phyloP scores from a whole-genome alignment of 2,329 filamentous ascomycete species.

The Cladosporium sp. region DNA sequence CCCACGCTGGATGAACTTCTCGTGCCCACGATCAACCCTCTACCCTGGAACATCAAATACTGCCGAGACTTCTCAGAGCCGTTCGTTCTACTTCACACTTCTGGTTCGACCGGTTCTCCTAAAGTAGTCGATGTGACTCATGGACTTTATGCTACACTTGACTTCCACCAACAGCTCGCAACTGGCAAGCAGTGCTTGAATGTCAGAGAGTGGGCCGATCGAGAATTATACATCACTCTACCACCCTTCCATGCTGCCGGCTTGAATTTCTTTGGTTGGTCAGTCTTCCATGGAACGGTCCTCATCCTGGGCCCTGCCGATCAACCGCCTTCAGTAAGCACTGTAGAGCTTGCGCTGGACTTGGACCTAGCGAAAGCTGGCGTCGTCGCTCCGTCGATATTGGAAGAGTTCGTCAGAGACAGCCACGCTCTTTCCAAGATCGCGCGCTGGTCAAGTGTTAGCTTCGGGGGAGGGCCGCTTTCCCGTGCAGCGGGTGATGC shows the following conservation, averaged over 20 bases:
- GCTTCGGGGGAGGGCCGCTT: slow-evolving; percentile 24
- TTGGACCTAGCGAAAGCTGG: slow-evolving; percentile 18
- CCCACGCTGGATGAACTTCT: background rate
- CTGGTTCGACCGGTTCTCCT: slow-evolving; percentile 28
- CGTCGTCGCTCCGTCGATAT: slow-evolving; percentile 22
- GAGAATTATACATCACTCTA: slow-evolving; percentile 18
- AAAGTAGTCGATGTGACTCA: slow-evolving; percentile 23
- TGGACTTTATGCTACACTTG: slow-evolving; percentile 9
- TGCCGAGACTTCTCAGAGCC: background rate
- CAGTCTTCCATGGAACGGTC: slow-evolving; percentile 22
- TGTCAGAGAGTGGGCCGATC: slow-evolving; percentile 15
- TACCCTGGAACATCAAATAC: background rate
- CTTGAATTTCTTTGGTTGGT: slow-evolving; percentile 23
- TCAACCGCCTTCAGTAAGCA: slow-evolving; percentile 16
- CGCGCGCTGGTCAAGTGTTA: slow-evolving; percentile 21
- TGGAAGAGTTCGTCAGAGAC: slow-evolving; percentile 21
- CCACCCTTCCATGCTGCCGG: slow-evolving; percentile 25
- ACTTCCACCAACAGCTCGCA: slow-evolving; percentile 21
- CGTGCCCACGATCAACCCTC: background rate
- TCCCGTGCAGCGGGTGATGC: slow-evolving; percentile 16
- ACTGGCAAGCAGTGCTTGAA: slow-evolving; percentile 13
- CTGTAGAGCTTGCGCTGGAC: slow-evolving; percentile 19
- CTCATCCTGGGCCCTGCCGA: slow-evolving; percentile 23
- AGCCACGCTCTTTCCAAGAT: slow-evolving; percentile 3
- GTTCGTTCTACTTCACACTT: slow-evolving; percentile 27